Evolutionary conservation across 768 basidiomycete genomes (phyloP), one percentile per base, ranked within the genome.

Genomic region (Boletus rubroflammeus): DNA sequence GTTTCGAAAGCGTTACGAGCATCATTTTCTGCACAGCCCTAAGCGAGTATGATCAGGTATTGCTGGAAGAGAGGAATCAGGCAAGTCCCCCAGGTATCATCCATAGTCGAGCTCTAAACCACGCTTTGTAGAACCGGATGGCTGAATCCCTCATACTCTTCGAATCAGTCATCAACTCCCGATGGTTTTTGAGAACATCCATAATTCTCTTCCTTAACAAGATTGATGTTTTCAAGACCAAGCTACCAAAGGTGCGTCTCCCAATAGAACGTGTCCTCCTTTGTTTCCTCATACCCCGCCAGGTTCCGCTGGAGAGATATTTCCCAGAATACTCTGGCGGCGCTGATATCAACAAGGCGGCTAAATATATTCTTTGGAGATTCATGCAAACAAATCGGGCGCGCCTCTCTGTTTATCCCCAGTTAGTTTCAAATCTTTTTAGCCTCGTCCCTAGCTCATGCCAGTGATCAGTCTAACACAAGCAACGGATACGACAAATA

Each of bases 351-450:
- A 94, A 93, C 75, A 95, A 95, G 70, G 93, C 92, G 2, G 92
- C 93, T 0, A 93, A 94, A 62, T 96, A 92, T 59, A 93, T 98
- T 50, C 75, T 98, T 35, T 97, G 93, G 94, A 76, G 89, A 63
- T 98, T 96, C 63, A 94, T 93, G 79, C 91, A 96, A 70, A 86
- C 89, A 51, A 96, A 95, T 61, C 74, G 88, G 21, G 90, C 90
- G 50, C 71, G 85, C 48, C 72, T 95, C 60, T 92, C 86, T 53
- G 89, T 97, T 19, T 97, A 95, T 70, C 93, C 93, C 3, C 93
- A 97, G 90, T 90, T 58, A 34, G 87, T 79, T 13, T 34, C 23
- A 28, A 34, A n/a, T 10, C 7, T 35, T 36, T 17, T 19, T 9
- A 2, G 5, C 17, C 7, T 15, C 13, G 6, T 49, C 19, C 17